Evolutionary conservation across 2,329 filamentous ascomycete genomes (phyloP).

Genomic region (Capronia americana): DNA sequence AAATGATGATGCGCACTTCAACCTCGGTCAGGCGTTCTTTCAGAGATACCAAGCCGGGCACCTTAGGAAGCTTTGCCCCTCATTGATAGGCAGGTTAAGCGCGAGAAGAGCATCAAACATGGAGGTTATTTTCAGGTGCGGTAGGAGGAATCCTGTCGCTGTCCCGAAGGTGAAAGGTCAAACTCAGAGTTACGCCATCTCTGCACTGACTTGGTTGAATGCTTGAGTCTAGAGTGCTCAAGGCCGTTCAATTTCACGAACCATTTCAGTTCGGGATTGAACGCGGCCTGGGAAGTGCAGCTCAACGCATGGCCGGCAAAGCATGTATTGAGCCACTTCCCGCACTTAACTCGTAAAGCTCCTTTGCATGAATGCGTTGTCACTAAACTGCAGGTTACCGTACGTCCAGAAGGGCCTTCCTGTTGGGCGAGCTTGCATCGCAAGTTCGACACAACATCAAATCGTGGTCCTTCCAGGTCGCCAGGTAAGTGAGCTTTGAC

Average conservation of each 20-base stretch:
- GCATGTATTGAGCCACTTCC: conserved; percentile 19
- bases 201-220: conserved; percentile 21
- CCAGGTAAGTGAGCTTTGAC: background rate
- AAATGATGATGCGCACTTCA: conserved; percentile 14
- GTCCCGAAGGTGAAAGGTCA: background rate
- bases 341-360: conserved; percentile 25
- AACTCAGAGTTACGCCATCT: conserved; percentile 30
- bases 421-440: conserved; percentile 20
- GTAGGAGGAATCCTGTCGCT: background rate
- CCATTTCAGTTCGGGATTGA: conserved; percentile 19
- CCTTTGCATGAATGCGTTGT: conserved; percentile 34
- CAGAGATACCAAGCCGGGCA: background rate
- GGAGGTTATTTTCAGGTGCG: background rate
- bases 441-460: conserved; percentile 3
- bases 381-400: conserved; percentile 23
- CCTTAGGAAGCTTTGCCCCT: background rate
- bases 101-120: conserved; percentile 14
- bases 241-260: conserved; percentile 12
- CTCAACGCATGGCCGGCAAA: conserved; percentile 8
- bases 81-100: conserved; percentile 30
- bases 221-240: conserved; percentile 1
- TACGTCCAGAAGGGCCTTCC: background rate
- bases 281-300: conserved; percentile 10
- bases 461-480: conserved; percentile 5
- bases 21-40: conserved; percentile 4